Base-by-base conservation (phyloP, 345 rosid genomes). In the Gossypium mustelinum region DNA sequence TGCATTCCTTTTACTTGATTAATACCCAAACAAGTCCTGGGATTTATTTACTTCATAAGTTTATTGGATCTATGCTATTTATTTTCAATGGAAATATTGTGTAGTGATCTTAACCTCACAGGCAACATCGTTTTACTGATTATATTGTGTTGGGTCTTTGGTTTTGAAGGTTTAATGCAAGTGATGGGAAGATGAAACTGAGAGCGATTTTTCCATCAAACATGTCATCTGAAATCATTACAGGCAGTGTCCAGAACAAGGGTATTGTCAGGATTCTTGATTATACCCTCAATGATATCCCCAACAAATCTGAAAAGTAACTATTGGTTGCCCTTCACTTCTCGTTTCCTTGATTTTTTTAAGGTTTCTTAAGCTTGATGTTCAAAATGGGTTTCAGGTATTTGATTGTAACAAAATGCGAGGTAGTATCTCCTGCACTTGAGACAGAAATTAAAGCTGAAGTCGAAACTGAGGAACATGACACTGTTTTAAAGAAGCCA, bases 251-350 rank as follows among this genome's bases (percentile, higher is more conserved):
- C 6, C 97, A 94, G 75, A 89, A 92, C 76, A 78, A 86, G 76
- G 90, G 95, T 17, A 86, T 94, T 0, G 83, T 94, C 14, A 89
- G 86, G 1, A 86, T 94, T 77, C 74, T 87, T 0, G 92, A 92
- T 75, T 94, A 89, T 69, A 80, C 94, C 0, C 89, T 92, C 75
- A 94, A 92, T 20, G 98, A 94, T 27, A 87, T 94, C 39, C 87
- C 98, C n/a, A 84, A 82, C 82, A 94, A 92, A 82, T 75, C 93
- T 6, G 96, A 90, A 62, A 91, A 92, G 97, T 92, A 82, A 75
- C 48, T 2, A 2, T 0, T 7, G 17, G 11, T n/a, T 66, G 2
- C 2, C 17, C 41, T 25, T 34, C n/a, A 12, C 24, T 18, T 3
- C 51, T n/a, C 60, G 1, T 4, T 4, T 20, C 20, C 17, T 16